These are phyloP conservation scores for Trichophaea hybrida DNA, from an alignment of 2,329 filamentous ascomycete species.

Conservation along the genomic window DNA sequence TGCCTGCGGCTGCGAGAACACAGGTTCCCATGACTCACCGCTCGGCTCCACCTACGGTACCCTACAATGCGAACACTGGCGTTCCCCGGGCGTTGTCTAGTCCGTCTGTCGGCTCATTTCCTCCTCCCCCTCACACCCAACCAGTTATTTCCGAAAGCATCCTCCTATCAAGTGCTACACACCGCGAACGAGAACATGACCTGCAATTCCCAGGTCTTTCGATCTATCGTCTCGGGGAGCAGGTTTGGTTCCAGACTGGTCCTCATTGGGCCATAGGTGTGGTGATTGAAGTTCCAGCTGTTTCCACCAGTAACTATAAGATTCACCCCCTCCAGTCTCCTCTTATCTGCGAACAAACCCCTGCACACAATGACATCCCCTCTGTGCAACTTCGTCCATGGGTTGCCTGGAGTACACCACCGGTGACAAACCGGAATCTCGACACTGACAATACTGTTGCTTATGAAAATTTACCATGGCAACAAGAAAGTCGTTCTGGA, in stretches of 20 bases:
- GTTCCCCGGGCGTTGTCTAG: too few relatives aligned
- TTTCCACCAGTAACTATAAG: constrained; percentile 10
- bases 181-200: not conserved
- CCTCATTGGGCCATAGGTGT: constrained; percentile 22
- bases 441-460: constrained; percentile 4
- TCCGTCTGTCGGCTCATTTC: too few relatives aligned
- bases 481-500: constrained; percentile 11
- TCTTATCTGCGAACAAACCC: constrained; percentile 16
- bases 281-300: constrained; percentile 11
- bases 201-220: constrained; percentile 4
- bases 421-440: constrained; percentile 14
- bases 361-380: constrained; percentile 13
- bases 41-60: not conserved
- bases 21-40: not conserved
- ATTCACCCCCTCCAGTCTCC: constrained; percentile 22
- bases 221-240: constrained; percentile 21
- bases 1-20: not conserved
- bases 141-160: not conserved
- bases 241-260: constrained; percentile 23
- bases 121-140: too few relatives aligned
- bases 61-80: too few relatives aligned
- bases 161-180: not conserved
- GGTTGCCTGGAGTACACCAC: constrained; percentile 25
- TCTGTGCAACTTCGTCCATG: constrained; percentile 18
- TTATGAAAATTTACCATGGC: constrained; percentile 19